Evolutionary conservation across 1,284 basidiomycete genomes (phyloP), one percentile per base, ranked within the genome.

Genomic region (Apiotrichum siamense): DNA sequence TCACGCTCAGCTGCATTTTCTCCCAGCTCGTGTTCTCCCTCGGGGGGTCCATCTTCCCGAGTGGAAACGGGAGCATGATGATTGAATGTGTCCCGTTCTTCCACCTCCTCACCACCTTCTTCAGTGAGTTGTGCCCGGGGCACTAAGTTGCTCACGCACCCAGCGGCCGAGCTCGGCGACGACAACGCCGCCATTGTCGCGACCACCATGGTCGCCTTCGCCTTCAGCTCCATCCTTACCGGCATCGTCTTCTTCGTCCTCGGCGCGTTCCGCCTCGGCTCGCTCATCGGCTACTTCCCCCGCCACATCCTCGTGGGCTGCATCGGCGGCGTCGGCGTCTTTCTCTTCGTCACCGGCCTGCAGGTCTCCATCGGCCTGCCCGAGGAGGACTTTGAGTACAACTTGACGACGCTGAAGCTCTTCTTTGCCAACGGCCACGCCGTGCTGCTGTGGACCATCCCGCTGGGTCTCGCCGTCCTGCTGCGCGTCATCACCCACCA

Each of bases 51-150:
- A 87, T 86, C 35, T 97, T 97, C 72, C 75, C 75, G 6, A 72
- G 87, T 41, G 89, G 85, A 0, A 97, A 96, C 74, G 92, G 92
- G 10, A 93, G 88, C 49, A 97, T 97, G 92, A 96, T 97, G 91
- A 97, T 97, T 58, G 93, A 97, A 72, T 89, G 92, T 12, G 89
- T 96, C 59, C 93, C 94, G 1, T 97, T 97, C 76, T 96, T 93
- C 69, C 93, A 97, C 69, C 88, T 97, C 52, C 78, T 97, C 40
- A 88, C 88, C 5, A 81, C 79, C 40, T 82, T 80, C 36, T 94
- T 97, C 50, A 21, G 41, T 43, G 11, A 29, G 41, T 20, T 18
- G 5, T 12, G 6, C 24, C 17, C 17, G 15, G 5, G 17, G 1
- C 7, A 17, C 5, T 41, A 7, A 3, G 17, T 9, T 5, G 4